Percentiles rank a stretch among this genome's conserved stretches.
Conservation (phyloP, 805 yeast genomes). For the Wickerhamomyces queroliae region DNA sequence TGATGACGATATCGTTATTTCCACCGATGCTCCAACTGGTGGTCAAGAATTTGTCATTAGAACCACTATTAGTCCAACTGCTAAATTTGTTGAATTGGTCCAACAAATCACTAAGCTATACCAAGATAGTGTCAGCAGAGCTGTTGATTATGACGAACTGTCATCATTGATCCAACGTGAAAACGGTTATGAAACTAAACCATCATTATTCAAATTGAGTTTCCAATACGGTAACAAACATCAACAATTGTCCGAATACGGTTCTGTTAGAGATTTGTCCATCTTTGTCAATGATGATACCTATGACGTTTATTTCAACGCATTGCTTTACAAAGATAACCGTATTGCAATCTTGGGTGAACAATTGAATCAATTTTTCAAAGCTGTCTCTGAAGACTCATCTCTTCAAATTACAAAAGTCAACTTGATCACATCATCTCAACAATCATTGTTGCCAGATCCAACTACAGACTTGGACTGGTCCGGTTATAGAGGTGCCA, state of each 20-base stretch:
- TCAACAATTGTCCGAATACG: constrained; percentile 27
- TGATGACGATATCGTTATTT: constrained; percentile 88
- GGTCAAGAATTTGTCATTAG: constrained; percentile 56
- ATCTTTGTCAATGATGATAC: constrained; percentile 35
- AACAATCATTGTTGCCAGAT: constrained; percentile 64
- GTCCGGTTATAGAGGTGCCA: constrained; percentile 89
- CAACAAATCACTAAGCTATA: constrained; percentile 38
- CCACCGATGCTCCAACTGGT: constrained; percentile 45
- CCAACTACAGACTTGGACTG: constrained; percentile 86
- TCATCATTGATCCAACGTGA: constrained; percentile 42
- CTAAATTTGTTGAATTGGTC: constrained; percentile 49
- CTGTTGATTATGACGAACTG: constrained; percentile 51
- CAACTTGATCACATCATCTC: constrained; percentile 64
- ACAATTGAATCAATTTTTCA: constrained; percentile 56
- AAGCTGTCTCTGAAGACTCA: constrained; percentile 31
- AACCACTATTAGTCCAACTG: constrained; percentile 47
- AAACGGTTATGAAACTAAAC: constrained; percentile 49
- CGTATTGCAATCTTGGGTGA: constrained; percentile 68
- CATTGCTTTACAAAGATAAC: constrained; percentile 62
- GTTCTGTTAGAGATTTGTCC: constrained; percentile 62
- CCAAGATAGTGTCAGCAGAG: constrained; percentile 19
- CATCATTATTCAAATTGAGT: constrained; percentile 54
- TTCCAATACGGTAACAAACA: constrained; percentile 39
- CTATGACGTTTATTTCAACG: constrained; percentile 59
- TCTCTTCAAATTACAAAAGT: constrained; percentile 49